Evolutionary conservation across 352 stramenopile species (phyloP).

Genomic region (Pythium folliculosum): DNA sequence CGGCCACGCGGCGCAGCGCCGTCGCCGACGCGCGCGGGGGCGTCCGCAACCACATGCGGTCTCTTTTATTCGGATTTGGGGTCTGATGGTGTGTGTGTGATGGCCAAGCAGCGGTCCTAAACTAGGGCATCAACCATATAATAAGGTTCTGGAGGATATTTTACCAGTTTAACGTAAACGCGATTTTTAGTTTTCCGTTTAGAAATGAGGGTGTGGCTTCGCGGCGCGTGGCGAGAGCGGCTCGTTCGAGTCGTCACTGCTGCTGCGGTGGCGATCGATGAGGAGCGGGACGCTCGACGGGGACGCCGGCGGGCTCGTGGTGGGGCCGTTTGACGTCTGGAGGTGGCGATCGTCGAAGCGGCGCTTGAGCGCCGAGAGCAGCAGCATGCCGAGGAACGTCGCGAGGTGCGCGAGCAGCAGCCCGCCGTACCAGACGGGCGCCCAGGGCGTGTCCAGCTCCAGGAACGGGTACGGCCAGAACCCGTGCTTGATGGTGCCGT

Average conservation of each 20-base stretch:
- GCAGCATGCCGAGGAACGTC: conserved; percentile 40
- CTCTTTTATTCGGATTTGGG: not conserved
- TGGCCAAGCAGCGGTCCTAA: conserved; percentile 4
- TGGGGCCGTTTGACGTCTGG: not conserved
- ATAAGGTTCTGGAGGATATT: not conserved
- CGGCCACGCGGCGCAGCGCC: conserved; percentile 12
- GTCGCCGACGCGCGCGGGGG: conserved; percentile 2
- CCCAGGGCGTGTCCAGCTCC: conserved; percentile 65
- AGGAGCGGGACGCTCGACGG: not conserved
- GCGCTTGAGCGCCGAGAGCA: conserved; percentile 50
- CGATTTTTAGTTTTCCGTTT: not conserved
- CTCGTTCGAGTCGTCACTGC: conserved; percentile 6
- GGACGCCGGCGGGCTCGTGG: not conserved
- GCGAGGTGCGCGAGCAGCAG: conserved; percentile 53
- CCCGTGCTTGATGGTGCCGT: conserved; percentile 58
- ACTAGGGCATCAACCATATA: conserved; percentile 1
- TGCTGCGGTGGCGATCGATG: not conserved
- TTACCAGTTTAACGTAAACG: conserved; percentile 3
- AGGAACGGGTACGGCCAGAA: conserved; percentile 88
- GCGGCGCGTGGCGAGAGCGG: not conserved
- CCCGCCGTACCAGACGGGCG: conserved; percentile 70
- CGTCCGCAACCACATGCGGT: conserved; percentile 17
- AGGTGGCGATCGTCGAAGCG: not conserved
- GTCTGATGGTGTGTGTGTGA: conserved; percentile 12
- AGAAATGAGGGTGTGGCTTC: conserved; percentile 6